Evolutionary conservation across 139 green algal genomes (phyloP), one percentile per base, ranked within the genome.

Genomic region (Trebouxia sp.): DNA sequence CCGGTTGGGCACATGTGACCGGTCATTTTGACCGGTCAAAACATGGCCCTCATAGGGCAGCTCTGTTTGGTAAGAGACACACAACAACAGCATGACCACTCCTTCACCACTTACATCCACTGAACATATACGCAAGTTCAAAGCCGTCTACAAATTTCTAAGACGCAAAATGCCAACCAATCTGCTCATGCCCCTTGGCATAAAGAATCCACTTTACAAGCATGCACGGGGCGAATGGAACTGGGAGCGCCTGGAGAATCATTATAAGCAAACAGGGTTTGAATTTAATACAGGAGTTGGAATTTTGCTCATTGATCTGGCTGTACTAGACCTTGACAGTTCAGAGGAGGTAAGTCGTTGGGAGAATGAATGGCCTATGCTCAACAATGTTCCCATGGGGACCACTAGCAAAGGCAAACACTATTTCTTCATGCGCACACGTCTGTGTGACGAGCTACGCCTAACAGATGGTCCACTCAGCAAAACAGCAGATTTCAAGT

Each of bases 11-110:
- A n/a, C n/a, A n/a, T n/a, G n/a, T n/a, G n/a, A n/a, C n/a, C n/a
- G n/a, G n/a, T n/a, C 58, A 69, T 42, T 30, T 69, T 69, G 58
- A 69, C 58, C 58, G 58, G 58, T 69, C 58, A 69, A 69, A 69
- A 9, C 24, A 24, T 69, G 58, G 58, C 58, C 58, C 58, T 69
- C 58, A 69, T 69, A 69, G 30, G 58, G 24, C 58, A 69, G 30
- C 30, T 69, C 58, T 69, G 58, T 30, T 30, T 43, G 24, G 58
- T 69, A 30, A 42, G 30, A 69, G 9, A 69, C 58, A 69, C 58
- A 69, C 58, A 69, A 69, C 58, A 69, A 69, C 58, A 69, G 30
- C 58, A 69, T 69, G 58, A 69, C 30, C 6, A 69, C 6, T 69
- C 30, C 30, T 69, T 69, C 58, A 62, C 51, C 51, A 62, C 51